Percentiles rank a stretch among this genome's conserved stretches.
These are phyloP conservation scores for Solanum infundibuliforme DNA, from an alignment of 257 asterid species.

Conservation along the genomic window DNA sequence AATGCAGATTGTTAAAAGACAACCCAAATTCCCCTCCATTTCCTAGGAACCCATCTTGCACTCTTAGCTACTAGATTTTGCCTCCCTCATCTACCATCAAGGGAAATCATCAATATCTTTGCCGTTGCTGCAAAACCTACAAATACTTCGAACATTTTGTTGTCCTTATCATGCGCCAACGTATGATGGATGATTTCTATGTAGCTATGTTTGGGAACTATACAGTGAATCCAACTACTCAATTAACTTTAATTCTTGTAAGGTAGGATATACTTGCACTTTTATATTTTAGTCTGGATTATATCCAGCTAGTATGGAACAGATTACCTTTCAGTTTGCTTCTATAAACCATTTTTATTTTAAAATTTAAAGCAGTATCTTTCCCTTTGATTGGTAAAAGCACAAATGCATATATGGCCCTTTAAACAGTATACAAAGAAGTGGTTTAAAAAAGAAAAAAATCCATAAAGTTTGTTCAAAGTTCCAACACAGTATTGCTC, in stretches of 20 bases:
- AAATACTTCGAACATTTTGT: not conserved
- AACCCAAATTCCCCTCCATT: not conserved
- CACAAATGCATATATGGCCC: not conserved
- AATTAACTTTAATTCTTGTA: not conserved
- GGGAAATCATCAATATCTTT: not conserved
- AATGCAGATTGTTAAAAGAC: not conserved
- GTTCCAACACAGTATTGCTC: not conserved
- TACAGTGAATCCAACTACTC: not conserved
- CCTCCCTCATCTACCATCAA: not conserved
- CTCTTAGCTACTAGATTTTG: not conserved
- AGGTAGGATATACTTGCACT: not conserved
- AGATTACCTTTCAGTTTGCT: not conserved
- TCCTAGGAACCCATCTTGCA: not conserved
- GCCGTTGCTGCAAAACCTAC: not conserved
- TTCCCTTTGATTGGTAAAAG: not conserved
- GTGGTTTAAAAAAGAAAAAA: not conserved
- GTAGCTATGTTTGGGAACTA: not conserved
- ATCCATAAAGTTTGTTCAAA: not conserved
- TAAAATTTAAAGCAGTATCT: not conserved
- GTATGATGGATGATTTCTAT: not conserved
- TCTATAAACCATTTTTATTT: not conserved
- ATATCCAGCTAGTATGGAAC: not conserved
- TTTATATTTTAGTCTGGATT: not conserved
- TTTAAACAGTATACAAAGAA: not conserved
- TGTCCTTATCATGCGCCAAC: not conserved